These are phyloP conservation scores for Fusarium miscanthi DNA, from an alignment of 2,329 filamentous ascomycete species.

Conservation along the genomic window DNA sequence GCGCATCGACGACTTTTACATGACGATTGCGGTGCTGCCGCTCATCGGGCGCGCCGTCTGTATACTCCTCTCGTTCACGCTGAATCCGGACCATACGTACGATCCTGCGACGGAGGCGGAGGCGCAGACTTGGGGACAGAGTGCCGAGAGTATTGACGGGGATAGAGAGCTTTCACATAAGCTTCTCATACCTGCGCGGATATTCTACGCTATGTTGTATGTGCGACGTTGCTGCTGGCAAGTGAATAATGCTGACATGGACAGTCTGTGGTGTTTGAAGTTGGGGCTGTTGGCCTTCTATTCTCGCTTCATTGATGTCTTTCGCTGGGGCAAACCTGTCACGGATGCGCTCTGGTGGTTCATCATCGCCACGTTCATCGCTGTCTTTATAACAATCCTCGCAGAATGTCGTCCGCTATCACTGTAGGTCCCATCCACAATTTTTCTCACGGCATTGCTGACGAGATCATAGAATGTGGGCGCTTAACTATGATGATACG, in stretches of 20 bases:
- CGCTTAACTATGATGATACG: constrained; percentile 12
- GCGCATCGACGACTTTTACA: constrained; percentile 49
- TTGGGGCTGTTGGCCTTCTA: constrained; percentile 47
- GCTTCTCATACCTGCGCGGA: constrained; percentile 44
- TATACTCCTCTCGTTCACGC: constrained; percentile 41
- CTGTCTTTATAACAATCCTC: constrained; percentile 44
- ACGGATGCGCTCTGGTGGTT: constrained; percentile 41
- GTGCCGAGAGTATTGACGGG: constrained; percentile 24
- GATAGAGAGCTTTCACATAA: constrained; percentile 44
- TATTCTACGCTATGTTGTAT: constrained; percentile 49
- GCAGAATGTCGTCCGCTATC: constrained; percentile 45
- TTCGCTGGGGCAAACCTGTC: constrained; percentile 40
- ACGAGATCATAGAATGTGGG: constrained; percentile 33
- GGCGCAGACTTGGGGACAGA: constrained; percentile 27
- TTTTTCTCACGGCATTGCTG: neutral
- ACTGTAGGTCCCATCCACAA: constrained; percentile 19
- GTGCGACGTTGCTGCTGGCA: neutral
- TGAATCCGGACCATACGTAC: constrained; percentile 45
- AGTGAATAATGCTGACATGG: too few species aligned
- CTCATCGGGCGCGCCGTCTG: constrained; percentile 44
- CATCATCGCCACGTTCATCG: constrained; percentile 44
- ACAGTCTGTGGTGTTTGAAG: constrained; percentile 48
- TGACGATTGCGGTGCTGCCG: constrained; percentile 47
- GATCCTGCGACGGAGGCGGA: constrained; percentile 34
- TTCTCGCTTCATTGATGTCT: constrained; percentile 45